Conservation (phyloP, 2,329 filamentous ascomycete genomes). For the Fonsecaea erecta region DNA sequence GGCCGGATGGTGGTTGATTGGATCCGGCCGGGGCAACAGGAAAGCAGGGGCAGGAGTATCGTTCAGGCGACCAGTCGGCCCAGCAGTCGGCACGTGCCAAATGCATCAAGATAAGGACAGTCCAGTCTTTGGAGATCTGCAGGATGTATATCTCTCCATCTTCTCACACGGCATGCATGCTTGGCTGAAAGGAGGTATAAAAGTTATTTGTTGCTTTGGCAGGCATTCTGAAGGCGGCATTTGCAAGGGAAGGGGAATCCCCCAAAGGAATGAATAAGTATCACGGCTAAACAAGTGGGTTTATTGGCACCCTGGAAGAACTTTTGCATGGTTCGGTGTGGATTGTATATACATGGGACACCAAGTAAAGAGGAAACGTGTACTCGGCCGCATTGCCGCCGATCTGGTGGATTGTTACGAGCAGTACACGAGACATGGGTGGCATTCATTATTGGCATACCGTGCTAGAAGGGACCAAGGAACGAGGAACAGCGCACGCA, state of each 20-base stretch:
- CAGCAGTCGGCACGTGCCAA: conserved; percentile 5
- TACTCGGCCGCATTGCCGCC: too few species aligned
- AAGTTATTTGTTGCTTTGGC: neutral
- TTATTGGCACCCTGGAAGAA: too few species aligned
- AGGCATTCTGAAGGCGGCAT: neutral
- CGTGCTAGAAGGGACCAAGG: too few species aligned
- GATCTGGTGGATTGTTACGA: too few species aligned
- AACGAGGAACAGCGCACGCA: too few species aligned
- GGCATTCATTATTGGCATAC: too few species aligned
- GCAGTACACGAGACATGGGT: too few species aligned
- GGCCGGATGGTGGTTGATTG: conserved; percentile 34
- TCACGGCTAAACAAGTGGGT: too few species aligned
- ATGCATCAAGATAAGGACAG: neutral
- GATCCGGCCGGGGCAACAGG: conserved; percentile 24
- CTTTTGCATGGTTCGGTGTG: too few species aligned
- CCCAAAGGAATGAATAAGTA: too few species aligned
- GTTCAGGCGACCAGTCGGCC: conserved; percentile 2
- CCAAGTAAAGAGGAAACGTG: too few species aligned
- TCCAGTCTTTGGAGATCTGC: neutral
- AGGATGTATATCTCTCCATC: neutral
- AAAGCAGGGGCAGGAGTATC: neutral
- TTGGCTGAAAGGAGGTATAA: neutral
- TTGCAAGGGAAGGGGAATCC: neutral
- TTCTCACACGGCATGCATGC: neutral
- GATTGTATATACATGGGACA: too few species aligned